Base-by-base conservation (phyloP, 352 stramenopile genomes). In the Blastocystis sp. region DNA sequence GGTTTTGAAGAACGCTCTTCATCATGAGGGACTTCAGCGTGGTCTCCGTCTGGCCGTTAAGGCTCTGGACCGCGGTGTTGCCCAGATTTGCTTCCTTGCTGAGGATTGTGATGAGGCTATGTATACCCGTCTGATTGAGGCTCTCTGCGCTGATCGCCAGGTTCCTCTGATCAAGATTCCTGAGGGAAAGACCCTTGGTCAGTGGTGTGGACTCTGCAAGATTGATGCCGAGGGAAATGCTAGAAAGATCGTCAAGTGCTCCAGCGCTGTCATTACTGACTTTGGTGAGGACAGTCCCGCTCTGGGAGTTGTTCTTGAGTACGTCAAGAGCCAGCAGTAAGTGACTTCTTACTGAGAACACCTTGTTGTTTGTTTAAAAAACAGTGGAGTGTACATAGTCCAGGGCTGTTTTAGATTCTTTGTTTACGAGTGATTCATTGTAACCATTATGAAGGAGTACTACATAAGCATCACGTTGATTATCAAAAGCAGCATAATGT, bases 81-180 rank as follows among this genome's bases (percentile, higher is more conserved):
- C 97, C 57, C 95, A 96, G 90, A 94, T 99, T 66, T 99, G 97
- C 94, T 98, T 95, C 92, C 95, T 99, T 62, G 95, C 97, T 89
- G 97, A 98, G 92, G 96, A 99, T 93, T 99, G 97, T 94, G 97
- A 99, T 92, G 98, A 99, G 92, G 95, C 96, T 66, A 97, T 97
- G 92, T 99, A 99, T 95, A 98, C 95, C 91, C 98, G 98, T 93
- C 94, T 99, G 90, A 96, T 99, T 90, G 96, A 89, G 75, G 90
- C 90, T 22, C 92, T 97, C 87, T 97, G 94, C 92, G 93, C 95
- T 90, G 94, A 97, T 92, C 94, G 96, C 92, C 93, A 94, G 91
- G 94, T 97, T 91, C 96, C 96, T 93, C 94, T 97, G 91, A 96
- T 97, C 91, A 93, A 96, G 90, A 94, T 97, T 73, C 93, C 94